A percentile compares a stretch with the other conserved stretches of the same genome.
Evolutionary conservation across 1,139 yeast species (phyloP).

Genomic region (Arxiozyma telluris): DNA sequence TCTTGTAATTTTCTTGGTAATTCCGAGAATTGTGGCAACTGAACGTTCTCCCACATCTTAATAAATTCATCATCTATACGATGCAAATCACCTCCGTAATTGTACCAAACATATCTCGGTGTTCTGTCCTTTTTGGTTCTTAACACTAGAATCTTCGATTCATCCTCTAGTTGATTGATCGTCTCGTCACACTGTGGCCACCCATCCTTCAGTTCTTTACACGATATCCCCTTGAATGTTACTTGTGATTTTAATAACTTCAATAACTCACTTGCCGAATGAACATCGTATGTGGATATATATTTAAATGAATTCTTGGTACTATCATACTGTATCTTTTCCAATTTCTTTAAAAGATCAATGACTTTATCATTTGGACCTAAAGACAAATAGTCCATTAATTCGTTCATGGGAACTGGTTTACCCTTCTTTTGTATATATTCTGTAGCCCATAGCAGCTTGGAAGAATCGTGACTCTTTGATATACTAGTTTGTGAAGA

Average conservation of each 20-base stretch:
- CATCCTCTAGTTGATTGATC: constrained; percentile 65
- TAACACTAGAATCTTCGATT: constrained; percentile 68
- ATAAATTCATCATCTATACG: constrained; percentile 77
- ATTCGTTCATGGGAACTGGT: constrained; percentile 50
- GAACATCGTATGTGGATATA: constrained; percentile 80
- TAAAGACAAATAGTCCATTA: constrained; percentile 27
- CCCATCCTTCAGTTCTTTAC: constrained; percentile 87
- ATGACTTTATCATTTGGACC: constrained; percentile 44
- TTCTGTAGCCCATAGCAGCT: constrained; percentile 80
- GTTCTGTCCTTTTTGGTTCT: constrained; percentile 88
- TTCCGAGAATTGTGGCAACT: constrained; percentile 73
- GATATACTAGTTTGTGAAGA: constrained; percentile 37
- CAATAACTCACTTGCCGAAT: constrained; percentile 68
- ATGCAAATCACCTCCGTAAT: constrained; percentile 64
- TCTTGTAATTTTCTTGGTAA: constrained; percentile 70
- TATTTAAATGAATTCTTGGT: constrained; percentile 64
- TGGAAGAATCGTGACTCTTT: constrained; percentile 58
- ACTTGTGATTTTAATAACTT: constrained; percentile 70
- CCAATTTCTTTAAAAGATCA: constrained; percentile 64
- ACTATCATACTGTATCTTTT: constrained; percentile 58
- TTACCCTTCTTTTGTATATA: constrained; percentile 60
- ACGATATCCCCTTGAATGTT: constrained; percentile 80
- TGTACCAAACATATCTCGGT: constrained; percentile 89
- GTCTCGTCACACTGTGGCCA: constrained; percentile 90
- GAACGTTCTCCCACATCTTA: constrained; percentile 67